phyloP scores from a whole-genome alignment of 306 rosid species.

The Carpinus fangiana region DNA sequence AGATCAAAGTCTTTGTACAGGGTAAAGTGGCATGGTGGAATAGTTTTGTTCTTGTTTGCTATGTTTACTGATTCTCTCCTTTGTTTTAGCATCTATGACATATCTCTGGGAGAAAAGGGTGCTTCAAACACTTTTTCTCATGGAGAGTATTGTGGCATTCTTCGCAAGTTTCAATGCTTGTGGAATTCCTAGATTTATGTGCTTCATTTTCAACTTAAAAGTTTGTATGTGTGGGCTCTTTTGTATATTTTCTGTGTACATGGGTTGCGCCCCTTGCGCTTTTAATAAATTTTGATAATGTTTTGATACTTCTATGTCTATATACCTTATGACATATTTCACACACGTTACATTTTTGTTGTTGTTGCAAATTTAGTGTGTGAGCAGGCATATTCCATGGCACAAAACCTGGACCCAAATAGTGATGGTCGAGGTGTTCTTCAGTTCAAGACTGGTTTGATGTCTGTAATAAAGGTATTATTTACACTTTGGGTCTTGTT shows the following conservation, averaged over 20 bases:
- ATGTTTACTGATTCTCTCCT: background rate
- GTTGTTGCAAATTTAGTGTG: constrained; percentile 65
- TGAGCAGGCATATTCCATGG: constrained; percentile 95
- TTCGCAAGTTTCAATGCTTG: too few relatives aligned
- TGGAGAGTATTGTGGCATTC: too few relatives aligned
- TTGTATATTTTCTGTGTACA: too few relatives aligned
- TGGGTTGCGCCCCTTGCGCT: too few relatives aligned
- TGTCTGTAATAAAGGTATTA: constrained; percentile 89
- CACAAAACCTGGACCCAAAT: constrained; percentile 85
- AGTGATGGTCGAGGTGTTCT: constrained; percentile 92
- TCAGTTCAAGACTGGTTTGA: constrained; percentile 93
- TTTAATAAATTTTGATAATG: too few relatives aligned
- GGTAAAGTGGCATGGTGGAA: background rate
- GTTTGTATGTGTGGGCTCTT: too few relatives aligned
- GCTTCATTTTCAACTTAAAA: too few relatives aligned
- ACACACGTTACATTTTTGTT: background rate
- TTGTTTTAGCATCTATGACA: constrained; percentile 7
- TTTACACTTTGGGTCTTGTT: constrained; percentile 7
- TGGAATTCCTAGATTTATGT: too few relatives aligned
- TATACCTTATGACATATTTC: background rate
- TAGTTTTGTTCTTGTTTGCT: constrained; percentile 7
- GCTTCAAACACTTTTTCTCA: too few relatives aligned
- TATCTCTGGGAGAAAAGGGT: constrained; percentile 3
- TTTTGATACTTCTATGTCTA: background rate
- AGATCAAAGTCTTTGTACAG: background rate